Evolutionary conservation across 2,329 filamentous ascomycete genomes (phyloP).

Genomic region (Trichoderma sp.): DNA sequence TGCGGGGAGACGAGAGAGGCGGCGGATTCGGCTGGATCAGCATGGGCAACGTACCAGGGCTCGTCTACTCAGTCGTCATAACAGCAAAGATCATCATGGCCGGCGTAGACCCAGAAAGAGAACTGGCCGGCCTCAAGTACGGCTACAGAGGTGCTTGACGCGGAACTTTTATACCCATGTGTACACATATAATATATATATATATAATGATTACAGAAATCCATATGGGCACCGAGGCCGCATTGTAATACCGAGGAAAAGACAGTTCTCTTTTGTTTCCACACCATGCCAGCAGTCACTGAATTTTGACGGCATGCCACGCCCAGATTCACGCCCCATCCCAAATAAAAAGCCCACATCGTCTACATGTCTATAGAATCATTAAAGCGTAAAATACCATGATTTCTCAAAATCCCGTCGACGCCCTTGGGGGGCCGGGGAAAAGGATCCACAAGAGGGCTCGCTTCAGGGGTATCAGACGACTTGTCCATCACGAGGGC

Average conservation of each 20-base stretch:
- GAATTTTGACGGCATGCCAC: neutral
- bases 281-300: neutral
- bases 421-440: constrained; percentile 71
- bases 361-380: constrained; percentile 73
- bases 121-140: constrained; percentile 61
- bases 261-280: neutral
- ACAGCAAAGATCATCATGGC: constrained; percentile 63
- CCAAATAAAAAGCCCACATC: neutral
- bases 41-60: constrained; percentile 50
- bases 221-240: neutral
- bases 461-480: constrained; percentile 47
- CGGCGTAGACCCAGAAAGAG: constrained; percentile 64
- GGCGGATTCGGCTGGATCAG: constrained; percentile 39
- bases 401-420: constrained; percentile 79
- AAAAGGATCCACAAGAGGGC: constrained; percentile 48
- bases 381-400: constrained; percentile 88
- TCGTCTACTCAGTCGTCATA: constrained; percentile 60
- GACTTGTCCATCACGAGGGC: constrained; percentile 89
- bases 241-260: neutral
- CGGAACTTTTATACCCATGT: neutral
- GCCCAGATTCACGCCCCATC: neutral
- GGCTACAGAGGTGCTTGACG: constrained; percentile 62
- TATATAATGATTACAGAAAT: neutral
- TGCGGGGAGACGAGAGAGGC: constrained; percentile 34
- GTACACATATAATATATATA: neutral